Base-by-base conservation (phyloP, 2,329 filamentous ascomycete species). In the Talaromyces verruculosus region DNA sequence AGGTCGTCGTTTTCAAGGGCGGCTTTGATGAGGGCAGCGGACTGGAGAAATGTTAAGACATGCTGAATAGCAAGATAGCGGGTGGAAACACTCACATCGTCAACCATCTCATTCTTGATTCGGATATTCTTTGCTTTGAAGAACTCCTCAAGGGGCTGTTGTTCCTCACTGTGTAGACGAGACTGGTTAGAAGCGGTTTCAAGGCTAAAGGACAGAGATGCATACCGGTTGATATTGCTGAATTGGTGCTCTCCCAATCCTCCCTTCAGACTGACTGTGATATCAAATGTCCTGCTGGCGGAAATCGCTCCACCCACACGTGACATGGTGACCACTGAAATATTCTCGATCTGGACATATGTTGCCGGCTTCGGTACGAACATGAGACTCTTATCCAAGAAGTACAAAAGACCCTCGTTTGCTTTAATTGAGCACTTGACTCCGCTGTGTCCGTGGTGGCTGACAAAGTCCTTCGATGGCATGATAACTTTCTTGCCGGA, bases 371-470 rank as follows among this genome's bases (percentile, higher is more conserved):
- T 99, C 37, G 95, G 95, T 17, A 99, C 95, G 78, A 99, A 99
- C 87, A 99, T 96, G 79, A 99, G 96, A 7, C 93, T 94, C 81
- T 97, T 97, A 80, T 99, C 95, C 71, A 99, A 83, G 77, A 93
- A 97, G 86, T 96, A 99, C 61, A 99, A 84, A 76, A 97, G 93
- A 67, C 96, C 95, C 81, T 99, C 95, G 78, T 96, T 97, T 63
- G 96, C 96, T 82, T 99, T 99, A 87, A 99, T 97, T n/a, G 93
- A 96, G 80, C 95, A 99, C 82, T 99, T 99, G 80, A 99, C 96
- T 66, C 95, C 95, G 71, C 89, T 92, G 78, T 97, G 93, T 73
- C 91, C 88, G 77, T 97, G 93, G 81, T 98, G 95, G 71, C 91
- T 78, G 76, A 89, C 85, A 80, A 99, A 99, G 78, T 97, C 93